phyloP scores from a whole-genome alignment of 495 filamentous ascomycete species.

The Parachaetomium inaequale region DNA sequence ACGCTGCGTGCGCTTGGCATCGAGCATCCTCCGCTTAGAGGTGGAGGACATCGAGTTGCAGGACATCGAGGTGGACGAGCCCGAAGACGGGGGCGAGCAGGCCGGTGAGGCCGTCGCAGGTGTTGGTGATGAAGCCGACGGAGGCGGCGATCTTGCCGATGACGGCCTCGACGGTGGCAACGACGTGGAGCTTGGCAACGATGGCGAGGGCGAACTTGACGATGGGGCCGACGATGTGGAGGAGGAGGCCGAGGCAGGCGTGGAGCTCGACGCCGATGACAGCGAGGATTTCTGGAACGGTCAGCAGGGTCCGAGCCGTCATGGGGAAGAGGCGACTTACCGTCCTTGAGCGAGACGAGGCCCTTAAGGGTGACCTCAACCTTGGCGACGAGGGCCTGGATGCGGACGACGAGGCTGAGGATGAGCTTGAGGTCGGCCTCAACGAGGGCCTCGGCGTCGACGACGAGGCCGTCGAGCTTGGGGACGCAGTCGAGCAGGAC shows the following conservation, averaged over 20 bases:
- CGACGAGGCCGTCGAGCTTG: slow-evolving; percentile 5
- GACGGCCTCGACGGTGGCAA: not conserved
- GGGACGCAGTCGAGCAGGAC: slow-evolving; percentile 4
- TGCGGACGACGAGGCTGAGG: slow-evolving; percentile 13
- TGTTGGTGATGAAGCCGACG: not conserved
- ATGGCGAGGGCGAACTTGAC: slow-evolving; percentile 2
- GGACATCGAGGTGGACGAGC: not conserved
- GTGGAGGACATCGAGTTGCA: too few relatives aligned
- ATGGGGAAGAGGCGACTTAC: not conserved
- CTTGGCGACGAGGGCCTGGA: slow-evolving; percentile 11
- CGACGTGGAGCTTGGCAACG: slow-evolving; percentile 29
- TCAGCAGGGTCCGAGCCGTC: rapidly evolving
- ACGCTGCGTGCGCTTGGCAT: not conserved
- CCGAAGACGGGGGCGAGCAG: slow-evolving; percentile 1
- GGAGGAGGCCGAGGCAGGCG: slow-evolving; percentile 5
- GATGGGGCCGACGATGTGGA: not conserved
- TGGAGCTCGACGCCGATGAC: slow-evolving; percentile 8
- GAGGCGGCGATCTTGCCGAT: slow-evolving; percentile 3
- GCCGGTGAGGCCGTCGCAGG: not conserved
- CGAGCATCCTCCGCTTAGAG: not conserved
- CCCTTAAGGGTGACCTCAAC: slow-evolving; percentile 11
- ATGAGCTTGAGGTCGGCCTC: slow-evolving; percentile 9
- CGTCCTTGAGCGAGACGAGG: slow-evolving; percentile 6
- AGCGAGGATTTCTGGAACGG: slow-evolving; percentile 8
- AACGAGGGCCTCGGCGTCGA: slow-evolving; percentile 11